Evolutionary conservation across 108 stramenopile species (phyloP).

Genomic region (Seminavis robusta): DNA sequence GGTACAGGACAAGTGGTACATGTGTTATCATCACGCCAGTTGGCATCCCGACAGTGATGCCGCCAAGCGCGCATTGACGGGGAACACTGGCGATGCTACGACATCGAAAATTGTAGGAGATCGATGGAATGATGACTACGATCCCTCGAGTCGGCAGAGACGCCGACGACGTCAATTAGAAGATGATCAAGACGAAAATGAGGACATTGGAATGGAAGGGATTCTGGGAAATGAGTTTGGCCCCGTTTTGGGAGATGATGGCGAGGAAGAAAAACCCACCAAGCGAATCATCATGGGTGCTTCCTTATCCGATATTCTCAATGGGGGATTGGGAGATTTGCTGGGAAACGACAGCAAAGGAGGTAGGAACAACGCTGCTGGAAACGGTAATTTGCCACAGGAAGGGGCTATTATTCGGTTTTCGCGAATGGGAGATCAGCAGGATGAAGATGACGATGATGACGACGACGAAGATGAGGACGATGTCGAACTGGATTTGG

Average conservation of each 20-base stretch:
- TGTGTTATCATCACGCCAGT: constrained; percentile 79
- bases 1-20: constrained; percentile 69
- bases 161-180: neutral
- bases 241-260: constrained; percentile 36
- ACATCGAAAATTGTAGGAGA: neutral
- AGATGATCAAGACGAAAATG: neutral
- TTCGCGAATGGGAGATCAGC: no score
- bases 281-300: constrained; percentile 24
- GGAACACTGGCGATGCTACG: neutral
- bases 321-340: constrained; percentile 40
- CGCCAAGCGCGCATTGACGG: constrained; percentile 47
- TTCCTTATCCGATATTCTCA: constrained; percentile 37
- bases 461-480: constrained; percentile 35
- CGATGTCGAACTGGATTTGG: constrained; percentile 17
- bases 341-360: no score
- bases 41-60: constrained; percentile 80
- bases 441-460: constrained; percentile 21
- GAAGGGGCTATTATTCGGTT: no score
- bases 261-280: constrained; percentile 6
- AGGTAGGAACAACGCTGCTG: constrained; percentile 21
- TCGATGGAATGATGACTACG: neutral
- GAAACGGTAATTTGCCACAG: no score
- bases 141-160: neutral
- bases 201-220: constrained; percentile 22
- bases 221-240: constrained; percentile 43